Conservation (phyloP, 2,329 filamentous ascomycete species). For the Coniosporium tulheliwenetii region DNA sequence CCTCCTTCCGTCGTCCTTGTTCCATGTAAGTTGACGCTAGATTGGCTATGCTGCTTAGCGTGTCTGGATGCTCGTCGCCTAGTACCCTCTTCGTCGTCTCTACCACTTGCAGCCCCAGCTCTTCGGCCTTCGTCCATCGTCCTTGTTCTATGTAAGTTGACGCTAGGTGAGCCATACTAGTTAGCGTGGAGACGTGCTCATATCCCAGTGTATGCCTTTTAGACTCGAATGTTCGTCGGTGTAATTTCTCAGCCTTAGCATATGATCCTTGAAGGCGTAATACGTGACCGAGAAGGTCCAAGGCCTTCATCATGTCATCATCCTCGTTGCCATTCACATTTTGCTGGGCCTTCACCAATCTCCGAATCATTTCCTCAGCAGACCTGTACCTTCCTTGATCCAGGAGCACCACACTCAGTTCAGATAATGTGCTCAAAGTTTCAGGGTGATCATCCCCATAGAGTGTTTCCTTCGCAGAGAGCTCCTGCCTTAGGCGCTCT, state of each 20-base stretch:
- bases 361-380: slow-evolving; percentile 7
- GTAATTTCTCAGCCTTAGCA: slow-evolving; percentile 2
- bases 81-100: slow-evolving; percentile 1
- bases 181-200: slow-evolving; percentile 7
- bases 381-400: slow-evolving; percentile 8
- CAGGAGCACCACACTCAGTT: slow-evolving; percentile 5
- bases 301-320: slow-evolving; percentile 2
- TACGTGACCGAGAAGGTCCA: slow-evolving; percentile 5
- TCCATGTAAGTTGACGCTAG: background rate
- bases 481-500: slow-evolving; percentile 5
- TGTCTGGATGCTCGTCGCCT: background rate
- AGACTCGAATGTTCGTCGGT: slow-evolving; percentile 1
- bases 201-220: slow-evolving; percentile 1
- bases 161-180: slow-evolving; percentile 1
- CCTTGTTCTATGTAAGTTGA: slow-evolving; percentile 1
- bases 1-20: slow-evolving; percentile 2
- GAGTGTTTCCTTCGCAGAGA: slow-evolving; percentile 4
- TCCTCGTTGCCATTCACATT: slow-evolving; percentile 2
- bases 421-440: slow-evolving; percentile 2
- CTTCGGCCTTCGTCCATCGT: slow-evolving; percentile 2
- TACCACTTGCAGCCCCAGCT: slow-evolving; percentile 1
- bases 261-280: slow-evolving; percentile 1
- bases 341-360: slow-evolving; percentile 5
- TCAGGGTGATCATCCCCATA: slow-evolving; percentile 1
- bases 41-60: background rate